phyloP scores from a whole-genome alignment of 768 basidiomycete genomes.

The Glaciozyma antarctica region DNA sequence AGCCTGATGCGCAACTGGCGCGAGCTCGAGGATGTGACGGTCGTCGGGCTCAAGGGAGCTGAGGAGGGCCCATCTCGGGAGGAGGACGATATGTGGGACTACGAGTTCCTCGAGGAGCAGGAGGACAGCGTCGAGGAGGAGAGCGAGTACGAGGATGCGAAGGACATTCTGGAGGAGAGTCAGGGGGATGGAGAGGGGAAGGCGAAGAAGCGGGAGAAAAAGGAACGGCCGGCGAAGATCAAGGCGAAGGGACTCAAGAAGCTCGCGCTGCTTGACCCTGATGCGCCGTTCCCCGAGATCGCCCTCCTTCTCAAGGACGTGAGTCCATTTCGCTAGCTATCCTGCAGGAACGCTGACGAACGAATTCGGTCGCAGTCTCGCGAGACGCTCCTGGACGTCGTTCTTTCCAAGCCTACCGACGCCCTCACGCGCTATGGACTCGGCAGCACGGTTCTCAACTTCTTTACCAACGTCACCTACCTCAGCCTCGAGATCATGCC shows the following conservation, averaged over 20 bases:
- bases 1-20: constrained; percentile 8
- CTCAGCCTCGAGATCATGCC: constrained; percentile 2
- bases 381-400: background rate
- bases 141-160: background rate
- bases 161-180: background rate
- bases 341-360: background rate
- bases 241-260: constrained; percentile 10
- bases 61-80: constrained; percentile 4
- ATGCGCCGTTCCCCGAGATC: background rate
- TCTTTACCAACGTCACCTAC: constrained; percentile 12
- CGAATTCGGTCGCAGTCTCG: constrained; percentile 5
- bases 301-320: constrained; percentile 15
- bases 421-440: constrained; percentile 6
- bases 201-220: background rate
- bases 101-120: constrained; percentile 1
- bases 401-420: background rate
- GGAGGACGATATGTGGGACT: constrained; percentile 18
- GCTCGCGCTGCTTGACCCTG: constrained; percentile 4
- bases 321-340: background rate
- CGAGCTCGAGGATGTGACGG: constrained; percentile 11
- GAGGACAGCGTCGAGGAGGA: background rate
- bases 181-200: background rate
- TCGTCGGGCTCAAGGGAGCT: background rate
- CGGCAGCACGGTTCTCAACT: constrained; percentile 11
- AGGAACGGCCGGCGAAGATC: background rate